Evolutionary conservation across 495 filamentous ascomycete species (phyloP).

Genomic region (Hypoxylon cercidicola): DNA sequence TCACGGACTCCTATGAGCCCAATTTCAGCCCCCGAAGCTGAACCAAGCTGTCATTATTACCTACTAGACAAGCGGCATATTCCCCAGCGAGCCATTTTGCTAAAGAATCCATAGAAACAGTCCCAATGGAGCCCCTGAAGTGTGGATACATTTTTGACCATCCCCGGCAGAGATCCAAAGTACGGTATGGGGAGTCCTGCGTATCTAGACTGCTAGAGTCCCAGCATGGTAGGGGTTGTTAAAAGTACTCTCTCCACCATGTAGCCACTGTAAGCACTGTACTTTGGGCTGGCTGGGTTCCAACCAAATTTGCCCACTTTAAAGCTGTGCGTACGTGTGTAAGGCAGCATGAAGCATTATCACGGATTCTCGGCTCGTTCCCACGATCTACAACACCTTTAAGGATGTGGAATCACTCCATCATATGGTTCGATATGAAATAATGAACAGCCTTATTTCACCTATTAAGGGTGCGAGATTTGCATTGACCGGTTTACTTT

Average conservation of each 20-base stretch:
- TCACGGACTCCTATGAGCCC: neutral
- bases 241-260: neutral
- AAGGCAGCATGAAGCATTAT: neutral
- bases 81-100: constrained; percentile 19
- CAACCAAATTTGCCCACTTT: neutral
- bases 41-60: constrained; percentile 9
- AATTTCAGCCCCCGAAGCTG: constrained; percentile 26
- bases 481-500: constrained; percentile 1
- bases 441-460: neutral
- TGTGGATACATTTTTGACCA: neutral
- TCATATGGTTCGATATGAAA: neutral
- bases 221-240: constrained; percentile 9
- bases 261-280: constrained; percentile 2
- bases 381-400: neutral
- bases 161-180: neutral
- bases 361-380: neutral
- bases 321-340: neutral
- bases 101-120: constrained; percentile 13
- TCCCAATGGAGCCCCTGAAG: constrained; percentile 21
- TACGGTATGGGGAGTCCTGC: constrained; percentile 24
- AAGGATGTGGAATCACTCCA: neutral
- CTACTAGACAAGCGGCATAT: constrained; percentile 22
- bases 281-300: constrained; percentile 2
- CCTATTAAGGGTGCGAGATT: constrained; percentile 5
- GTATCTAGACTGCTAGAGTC: constrained; percentile 12